Conservation (phyloP, 345 rosid genomes). For the Camelina hispida region DNA sequence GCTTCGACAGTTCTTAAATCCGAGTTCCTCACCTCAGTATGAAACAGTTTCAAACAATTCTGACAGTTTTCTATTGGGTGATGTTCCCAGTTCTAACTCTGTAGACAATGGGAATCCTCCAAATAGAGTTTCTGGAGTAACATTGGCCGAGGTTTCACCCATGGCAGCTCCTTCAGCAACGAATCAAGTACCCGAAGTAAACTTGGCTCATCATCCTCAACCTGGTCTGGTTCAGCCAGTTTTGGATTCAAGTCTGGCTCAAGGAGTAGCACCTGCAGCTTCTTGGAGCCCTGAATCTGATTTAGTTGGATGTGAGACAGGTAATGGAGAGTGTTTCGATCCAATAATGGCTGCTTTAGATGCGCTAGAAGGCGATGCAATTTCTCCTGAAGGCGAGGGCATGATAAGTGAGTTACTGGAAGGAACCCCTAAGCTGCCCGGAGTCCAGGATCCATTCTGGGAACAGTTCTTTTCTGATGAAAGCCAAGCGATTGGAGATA, state of each 20-base stretch:
- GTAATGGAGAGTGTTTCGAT: slow-evolving; percentile 53
- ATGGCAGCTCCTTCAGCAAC: slow-evolving; percentile 46
- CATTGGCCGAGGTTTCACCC: slow-evolving; percentile 55
- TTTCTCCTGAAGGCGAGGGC: slow-evolving; percentile 52
- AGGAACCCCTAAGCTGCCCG: slow-evolving; percentile 60
- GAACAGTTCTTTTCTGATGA: slow-evolving; percentile 62
- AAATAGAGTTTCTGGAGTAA: slow-evolving; percentile 50
- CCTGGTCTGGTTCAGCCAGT: slow-evolving; percentile 41
- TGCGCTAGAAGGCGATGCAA: slow-evolving; percentile 48
- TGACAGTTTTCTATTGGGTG: slow-evolving; percentile 53
- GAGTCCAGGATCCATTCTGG: slow-evolving; percentile 67
- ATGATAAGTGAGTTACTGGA: slow-evolving; percentile 55
- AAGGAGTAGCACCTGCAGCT: slow-evolving; percentile 47
- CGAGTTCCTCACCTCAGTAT: slow-evolving; percentile 52
- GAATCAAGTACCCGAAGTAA: slow-evolving; percentile 14
- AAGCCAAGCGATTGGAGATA: slow-evolving; percentile 56
- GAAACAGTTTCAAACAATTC: slow-evolving; percentile 54
- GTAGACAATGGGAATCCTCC: slow-evolving; percentile 46
- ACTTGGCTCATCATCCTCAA: slow-evolving; percentile 28
- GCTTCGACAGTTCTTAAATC: slow-evolving; percentile 65
- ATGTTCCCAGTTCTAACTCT: slow-evolving; percentile 47
- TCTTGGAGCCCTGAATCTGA: slow-evolving; percentile 51
- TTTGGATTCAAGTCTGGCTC: slow-evolving; percentile 44
- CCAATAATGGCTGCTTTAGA: slow-evolving; percentile 48
- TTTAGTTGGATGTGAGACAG: slow-evolving; percentile 50